Percentiles rank a stretch among this genome's conserved stretches.
Conservation (phyloP, 2,329 filamentous ascomycete genomes). For the Xylariales sp. region DNA sequence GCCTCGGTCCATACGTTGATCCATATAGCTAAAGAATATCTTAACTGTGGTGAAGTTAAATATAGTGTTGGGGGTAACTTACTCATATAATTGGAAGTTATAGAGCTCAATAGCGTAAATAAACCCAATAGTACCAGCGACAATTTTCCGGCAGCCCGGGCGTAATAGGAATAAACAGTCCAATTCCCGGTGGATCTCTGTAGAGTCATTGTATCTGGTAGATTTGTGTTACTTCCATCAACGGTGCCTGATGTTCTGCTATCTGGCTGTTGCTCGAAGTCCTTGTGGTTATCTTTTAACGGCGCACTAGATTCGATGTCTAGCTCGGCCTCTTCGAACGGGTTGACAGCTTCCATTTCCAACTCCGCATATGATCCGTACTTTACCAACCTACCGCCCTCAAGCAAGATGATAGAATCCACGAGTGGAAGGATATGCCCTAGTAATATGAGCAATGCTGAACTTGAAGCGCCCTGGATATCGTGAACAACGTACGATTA, state of each 20-base stretch:
- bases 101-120: background rate
- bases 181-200: background rate
- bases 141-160: background rate
- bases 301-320: too few species aligned
- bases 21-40: constrained; percentile 2
- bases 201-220: background rate
- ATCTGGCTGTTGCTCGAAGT: too few species aligned
- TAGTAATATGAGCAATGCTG: too few species aligned
- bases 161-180: constrained; percentile 2
- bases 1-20: constrained; percentile 8
- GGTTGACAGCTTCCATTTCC: too few species aligned
- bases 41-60: too few species aligned
- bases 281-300: too few species aligned
- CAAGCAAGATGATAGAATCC: background rate
- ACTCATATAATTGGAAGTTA: background rate
- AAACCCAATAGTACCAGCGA: background rate
- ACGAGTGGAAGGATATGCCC: background rate
- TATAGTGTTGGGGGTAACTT: background rate
- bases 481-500: constrained; percentile 1
- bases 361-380: background rate
- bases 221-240: too few species aligned
- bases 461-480: too few species aligned
- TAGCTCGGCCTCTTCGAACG: too few species aligned
- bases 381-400: background rate
- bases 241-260: too few species aligned